Evolutionary conservation across 1,284 basidiomycete genomes (phyloP), one percentile per base, ranked within the genome.

Genomic region (Termitomyces sp.): DNA sequence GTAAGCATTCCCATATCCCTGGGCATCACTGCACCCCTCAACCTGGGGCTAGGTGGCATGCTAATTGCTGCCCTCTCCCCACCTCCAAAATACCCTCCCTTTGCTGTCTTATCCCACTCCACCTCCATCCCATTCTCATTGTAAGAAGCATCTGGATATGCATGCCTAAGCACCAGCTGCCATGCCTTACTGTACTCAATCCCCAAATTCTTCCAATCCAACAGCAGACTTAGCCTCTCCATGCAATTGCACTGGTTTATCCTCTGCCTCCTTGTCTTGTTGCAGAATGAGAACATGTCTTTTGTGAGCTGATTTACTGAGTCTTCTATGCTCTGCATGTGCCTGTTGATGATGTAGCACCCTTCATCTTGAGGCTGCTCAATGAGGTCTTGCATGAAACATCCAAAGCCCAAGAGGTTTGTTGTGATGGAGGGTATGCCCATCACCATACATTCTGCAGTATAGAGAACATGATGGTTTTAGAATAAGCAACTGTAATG

Each of bases 191-290:
- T 88, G 72, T 99, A 99, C 72, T 99, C 96, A 61, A 98, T 84
- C 3, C 96, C 96, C 26, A 99, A 76, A 64, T 94, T 93, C 79
- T 99, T 99, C 96, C 96, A 98, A 72, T 99, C 96, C 57, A 99
- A 78, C 54, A 99, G 72, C 43, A 96, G 96, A 48, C 85, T 89
- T 4, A 98, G 79, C 36, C 94, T 84, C 71, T 99, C 96, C 55
- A 98, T 96, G 52, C 96, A 86, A 77, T 98, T 99, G 44, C 95
- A 88, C 76, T 98, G 94, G 75, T 98, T 98, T 73, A 98, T 98
- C 52, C 96, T 84, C 73, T 98, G 96, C 54, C 96, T 82, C 42
- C 96, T 82, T 15, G 93, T 90, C 80, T 97, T 98, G 65, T 77
- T 80, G 57, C 82, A 81, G 76, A 98, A 98, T 10, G 74, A 69